Evolutionary conservation across 1,139 yeast genomes (phyloP), one percentile per base, ranked within the genome.

Genomic region (Schwanniomyces etchellsii): DNA sequence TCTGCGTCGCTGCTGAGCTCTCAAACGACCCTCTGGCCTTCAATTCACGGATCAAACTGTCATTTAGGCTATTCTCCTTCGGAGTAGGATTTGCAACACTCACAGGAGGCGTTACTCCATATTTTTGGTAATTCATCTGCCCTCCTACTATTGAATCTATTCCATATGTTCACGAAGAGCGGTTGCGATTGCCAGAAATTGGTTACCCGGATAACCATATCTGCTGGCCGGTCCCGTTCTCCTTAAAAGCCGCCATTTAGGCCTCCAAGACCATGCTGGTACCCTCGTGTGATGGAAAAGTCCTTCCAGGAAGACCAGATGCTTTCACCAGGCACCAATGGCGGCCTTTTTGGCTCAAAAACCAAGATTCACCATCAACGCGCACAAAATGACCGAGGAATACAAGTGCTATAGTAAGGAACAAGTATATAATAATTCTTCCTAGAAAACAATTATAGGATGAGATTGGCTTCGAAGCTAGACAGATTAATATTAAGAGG

Each of bases 101-200:
- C 27, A 91, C 83, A 1, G 97, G 96, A 17, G 81, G 81, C 11
- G 98, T 91, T 16, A 91, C 94, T 37, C 97, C 97, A 46, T 72
- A 83, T 24, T 58, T 36, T 35, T 41, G 38, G 7, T 34, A 26
- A 42, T 49, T 50, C 68, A 61, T 48, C 26, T 20, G n/a, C n/a
- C n/a, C n/a, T n/a, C 25, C n/a, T n/a, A n/a, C n/a, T n/a, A n/a
- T n/a, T n/a, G n/a, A n/a, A n/a, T n/a, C n/a, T n/a, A n/a, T n/a
- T n/a, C n/a, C n/a, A n/a, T n/a, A n/a, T n/a, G n/a, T n/a, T n/a
- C n/a, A n/a, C n/a, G n/a, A n/a, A n/a, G n/a, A n/a, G n/a, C n/a
- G n/a, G n/a, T n/a, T n/a, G n/a, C n/a, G n/a, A n/a, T n/a, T n/a
- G n/a, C n/a, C n/a, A n/a, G n/a, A n/a, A n/a, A n/a, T n/a, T n/a